These are phyloP conservation scores for Pythium volutum DNA, from an alignment of 352 stramenopile genomes.

Conservation along the genomic window DNA sequence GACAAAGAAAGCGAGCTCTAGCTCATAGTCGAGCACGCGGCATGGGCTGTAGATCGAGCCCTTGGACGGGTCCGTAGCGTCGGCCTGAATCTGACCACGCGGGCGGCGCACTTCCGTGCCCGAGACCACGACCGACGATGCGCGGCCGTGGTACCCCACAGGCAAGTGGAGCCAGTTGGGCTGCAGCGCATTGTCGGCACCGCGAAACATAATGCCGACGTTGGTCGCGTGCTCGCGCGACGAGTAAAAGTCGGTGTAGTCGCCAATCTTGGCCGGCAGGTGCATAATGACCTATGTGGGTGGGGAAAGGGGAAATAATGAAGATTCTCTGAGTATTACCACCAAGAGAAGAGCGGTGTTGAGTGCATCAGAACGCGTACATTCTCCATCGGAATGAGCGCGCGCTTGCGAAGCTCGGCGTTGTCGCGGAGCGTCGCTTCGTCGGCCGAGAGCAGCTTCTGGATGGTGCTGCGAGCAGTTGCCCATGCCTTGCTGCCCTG, in stretches of 20 bases:
- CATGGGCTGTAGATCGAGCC: constrained; percentile 90
- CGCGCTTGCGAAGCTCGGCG: constrained; percentile 54
- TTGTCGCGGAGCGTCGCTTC: constrained; percentile 82
- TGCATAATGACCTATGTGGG: constrained; percentile 85
- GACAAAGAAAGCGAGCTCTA: constrained; percentile 96
- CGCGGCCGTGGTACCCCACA: constrained; percentile 96
- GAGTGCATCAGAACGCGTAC: constrained; percentile 8
- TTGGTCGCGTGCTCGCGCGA: constrained; percentile 96
- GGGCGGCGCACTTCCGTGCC: constrained; percentile 83
- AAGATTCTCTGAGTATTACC: neutral
- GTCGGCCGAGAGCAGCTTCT: constrained; percentile 79
- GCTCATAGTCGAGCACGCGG: constrained; percentile 94
- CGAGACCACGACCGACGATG: constrained; percentile 90
- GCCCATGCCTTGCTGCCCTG: constrained; percentile 87
- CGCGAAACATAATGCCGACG: constrained; percentile 92
- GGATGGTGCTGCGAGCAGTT: constrained; percentile 78
- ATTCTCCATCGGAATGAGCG: constrained; percentile 77
- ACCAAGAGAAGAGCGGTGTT: neutral
- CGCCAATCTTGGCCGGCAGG: constrained; percentile 91
- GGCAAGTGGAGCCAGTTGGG: constrained; percentile 97
- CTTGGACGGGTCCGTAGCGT: constrained; percentile 89
- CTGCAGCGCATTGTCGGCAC: constrained; percentile 95
- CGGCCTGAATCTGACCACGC: constrained; percentile 91
- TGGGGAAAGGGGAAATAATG: neutral
- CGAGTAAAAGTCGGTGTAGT: constrained; percentile 99